Base-by-base conservation (phyloP, 352 stramenopile genomes). In the Globisporangium paddicum region DNA sequence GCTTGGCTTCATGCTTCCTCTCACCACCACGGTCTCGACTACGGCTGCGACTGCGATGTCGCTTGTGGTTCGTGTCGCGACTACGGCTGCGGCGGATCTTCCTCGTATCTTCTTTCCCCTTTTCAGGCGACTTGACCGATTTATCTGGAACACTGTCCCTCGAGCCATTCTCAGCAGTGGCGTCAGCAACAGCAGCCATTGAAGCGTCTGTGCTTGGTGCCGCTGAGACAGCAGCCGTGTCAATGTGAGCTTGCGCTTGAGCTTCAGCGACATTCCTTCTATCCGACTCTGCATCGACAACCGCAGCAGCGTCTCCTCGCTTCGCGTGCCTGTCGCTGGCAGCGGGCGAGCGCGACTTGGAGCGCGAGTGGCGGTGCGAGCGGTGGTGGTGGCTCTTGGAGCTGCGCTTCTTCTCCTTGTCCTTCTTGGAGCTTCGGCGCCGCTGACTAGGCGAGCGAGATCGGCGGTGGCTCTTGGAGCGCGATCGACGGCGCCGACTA, bases 371-470 rank as follows among this genome's bases (percentile, higher is more conserved):
- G 34, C 45, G 46, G 18, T 32, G 54, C 23, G 40, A 66, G 28
- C 34, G 54, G 16, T 64, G 38, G n/a, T n/a, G n/a, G n/a, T n/a
- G n/a, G n/a, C n/a, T n/a, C 19, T 53, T 46, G 26, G 21, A n/a
- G 9, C 57, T 58, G 42, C 55, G 47, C 37, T 64, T 58, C 55
- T 59, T 68, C 30, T 55, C 42, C 42, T 66, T 66, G 14, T 60
- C 28, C 48, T 59, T 62, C 44, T 64, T 35, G 19, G 71, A 81
- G 32, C 72, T 69, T 42, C 73, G 81, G 4, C 44, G 58, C 19
- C 47, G 52, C 14, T n/a, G 62, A 23, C 52, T 58, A 19, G 35
- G 25, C 11, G 59, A 68, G 16, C 46, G 46, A 23, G 62, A 64
- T 1, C 68, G 37, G 5, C 23, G 59, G 9, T 55, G 54, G 2